A percentile compares a stretch with the other conserved stretches of the same genome.
Evolutionary conservation across 2,329 filamentous ascomycete species (phyloP).

Genomic region (Orbilia blumenaviensis): DNA sequence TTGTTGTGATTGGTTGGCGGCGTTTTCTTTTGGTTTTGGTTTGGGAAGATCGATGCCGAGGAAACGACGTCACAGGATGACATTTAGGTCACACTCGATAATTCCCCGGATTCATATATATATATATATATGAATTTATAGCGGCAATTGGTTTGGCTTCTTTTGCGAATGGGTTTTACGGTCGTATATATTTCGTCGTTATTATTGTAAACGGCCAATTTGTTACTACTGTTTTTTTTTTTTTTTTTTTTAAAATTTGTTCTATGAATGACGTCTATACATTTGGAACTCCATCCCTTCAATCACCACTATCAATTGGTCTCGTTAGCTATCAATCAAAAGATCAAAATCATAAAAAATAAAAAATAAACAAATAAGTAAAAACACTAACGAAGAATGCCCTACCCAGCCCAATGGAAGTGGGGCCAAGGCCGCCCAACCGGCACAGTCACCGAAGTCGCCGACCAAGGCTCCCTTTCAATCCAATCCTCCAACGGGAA

Average conservation of each 20-base stretch:
- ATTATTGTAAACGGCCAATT: too few relatives aligned
- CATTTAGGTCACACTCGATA: not conserved
- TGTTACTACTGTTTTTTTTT: too few relatives aligned
- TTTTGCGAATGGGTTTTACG: too few relatives aligned
- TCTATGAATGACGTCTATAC: too few relatives aligned
- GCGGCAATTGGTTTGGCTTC: too few relatives aligned
- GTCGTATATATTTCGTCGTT: too few relatives aligned
- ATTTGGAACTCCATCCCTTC: too few relatives aligned
- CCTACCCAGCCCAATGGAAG: constrained; percentile 68
- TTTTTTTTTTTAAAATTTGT: too few relatives aligned
- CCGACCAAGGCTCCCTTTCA: constrained; percentile 69
- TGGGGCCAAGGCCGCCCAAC: constrained; percentile 68
- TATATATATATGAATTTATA: too few relatives aligned
- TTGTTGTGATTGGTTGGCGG: constrained; percentile 9
- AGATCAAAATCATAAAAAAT: not conserved
- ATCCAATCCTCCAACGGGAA: constrained; percentile 71
- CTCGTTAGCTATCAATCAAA: too few relatives aligned
- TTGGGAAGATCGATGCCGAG: not conserved
- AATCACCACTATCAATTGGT: too few relatives aligned
- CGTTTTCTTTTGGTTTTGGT: not conserved
- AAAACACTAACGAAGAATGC: constrained; percentile 3
- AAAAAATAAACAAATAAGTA: not conserved
- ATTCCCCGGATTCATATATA: too few relatives aligned
- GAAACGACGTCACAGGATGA: not conserved
- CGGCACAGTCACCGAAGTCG: constrained; percentile 68